Evolutionary conservation across 164 flowering plant genomes (phyloP).

Genomic region (Macadamia integrifolia): DNA sequence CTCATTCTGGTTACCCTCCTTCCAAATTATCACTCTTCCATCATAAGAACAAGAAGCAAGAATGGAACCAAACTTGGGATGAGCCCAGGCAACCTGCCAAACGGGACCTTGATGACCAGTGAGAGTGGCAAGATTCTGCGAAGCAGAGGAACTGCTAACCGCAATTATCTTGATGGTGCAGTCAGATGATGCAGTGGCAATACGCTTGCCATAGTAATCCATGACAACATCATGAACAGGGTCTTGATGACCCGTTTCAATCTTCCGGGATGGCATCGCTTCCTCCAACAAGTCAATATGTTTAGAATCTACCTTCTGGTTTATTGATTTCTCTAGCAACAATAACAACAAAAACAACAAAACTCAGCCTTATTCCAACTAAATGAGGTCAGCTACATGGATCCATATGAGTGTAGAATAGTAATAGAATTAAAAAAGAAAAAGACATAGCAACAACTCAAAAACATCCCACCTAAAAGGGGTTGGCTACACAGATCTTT

Average conservation of each 20-base stretch:
- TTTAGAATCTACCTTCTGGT: neutral
- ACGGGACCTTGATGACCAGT: slow-evolving; percentile 44
- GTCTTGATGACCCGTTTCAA: slow-evolving; percentile 40
- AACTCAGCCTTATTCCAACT: too few species aligned
- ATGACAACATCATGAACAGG: slow-evolving; percentile 36
- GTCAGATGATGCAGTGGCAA: slow-evolving; percentile 40
- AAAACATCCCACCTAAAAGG: too few species aligned
- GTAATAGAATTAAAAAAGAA: too few species aligned
- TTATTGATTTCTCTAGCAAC: too few species aligned
- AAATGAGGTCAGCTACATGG: too few species aligned
- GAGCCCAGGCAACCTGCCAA: slow-evolving; percentile 49
- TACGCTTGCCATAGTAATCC: slow-evolving; percentile 41
- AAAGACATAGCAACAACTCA: too few species aligned
- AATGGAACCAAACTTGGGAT: slow-evolving; percentile 37
- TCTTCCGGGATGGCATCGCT: slow-evolving; percentile 35
- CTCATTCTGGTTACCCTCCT: slow-evolving; percentile 35
- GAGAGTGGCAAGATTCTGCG: slow-evolving; percentile 35
- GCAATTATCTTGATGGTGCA: slow-evolving; percentile 33
- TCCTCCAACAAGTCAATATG: neutral
- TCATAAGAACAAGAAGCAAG: slow-evolving; percentile 46
- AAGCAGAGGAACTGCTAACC: slow-evolving; percentile 16
- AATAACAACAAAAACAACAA: too few species aligned
- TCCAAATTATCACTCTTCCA: slow-evolving; percentile 42
- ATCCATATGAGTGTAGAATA: too few species aligned
- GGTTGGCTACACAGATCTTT: too few species aligned